Base-by-base conservation (phyloP, 2,329 filamentous ascomycete species). In the Alternaria angustiovoidea region DNA sequence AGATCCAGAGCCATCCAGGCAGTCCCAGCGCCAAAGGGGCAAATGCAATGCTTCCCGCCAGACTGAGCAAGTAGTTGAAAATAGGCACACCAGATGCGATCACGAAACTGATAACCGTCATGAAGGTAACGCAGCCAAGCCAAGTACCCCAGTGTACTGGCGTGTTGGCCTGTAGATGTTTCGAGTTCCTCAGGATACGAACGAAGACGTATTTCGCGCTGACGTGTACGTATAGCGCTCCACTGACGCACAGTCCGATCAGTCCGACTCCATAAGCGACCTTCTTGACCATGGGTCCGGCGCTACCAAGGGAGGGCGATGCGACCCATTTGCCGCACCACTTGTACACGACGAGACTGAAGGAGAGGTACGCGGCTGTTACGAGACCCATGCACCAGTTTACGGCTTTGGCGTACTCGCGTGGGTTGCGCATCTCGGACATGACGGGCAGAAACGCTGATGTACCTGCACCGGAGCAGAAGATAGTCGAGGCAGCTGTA, bases 391-490 rank as follows among this genome's bases (percentile, higher is more conserved):
- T 88, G 74, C 85, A 87, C 14, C 84, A 74, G 68, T 84, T 88
- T 0, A 89, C 79, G 0, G 88, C 84, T 72, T 88, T 89, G 61
- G 82, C 82, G 73, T 86, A 90, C 65, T 89, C 85, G 20, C 79
- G 80, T 0, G 88, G 87, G 30, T 82, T 80, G 28, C 62, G 80
- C 87, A 90, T 90, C 77, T 90, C 88, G 0, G 84, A 86, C 54
- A 90, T 89, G 59, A 90, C 86, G 5, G 87, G 86, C 2, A 90
- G 76, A 68, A 89, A 90, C 2, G 86, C 86, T 0, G 83, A 85
- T 0, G 87, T 88, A 18, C 84, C 86, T 0, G 87, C 85, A 7
- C 82, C 83, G 2, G 86, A 86, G 57, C 85, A 83, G 75, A 89
- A 88, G 62, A 90, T 88, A 2, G 85, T 87, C 2, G 82, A 81